Conservation (phyloP, 306 rosid genomes). For the Vachellia pachyceras region DNA sequence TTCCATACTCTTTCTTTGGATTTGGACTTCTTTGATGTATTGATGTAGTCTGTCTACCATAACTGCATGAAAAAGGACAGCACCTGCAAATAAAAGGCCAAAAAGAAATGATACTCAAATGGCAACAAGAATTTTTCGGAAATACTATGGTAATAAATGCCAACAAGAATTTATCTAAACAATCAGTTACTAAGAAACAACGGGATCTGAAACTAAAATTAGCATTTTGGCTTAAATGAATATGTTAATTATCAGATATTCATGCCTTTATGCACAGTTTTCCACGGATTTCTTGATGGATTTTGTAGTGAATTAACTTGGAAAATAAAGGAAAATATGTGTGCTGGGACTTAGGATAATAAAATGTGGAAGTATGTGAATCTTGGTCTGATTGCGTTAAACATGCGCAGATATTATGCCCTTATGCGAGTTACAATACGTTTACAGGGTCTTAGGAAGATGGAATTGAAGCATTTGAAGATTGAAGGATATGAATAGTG, state of each 20-base stretch:
- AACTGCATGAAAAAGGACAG: slow-evolving; percentile 74
- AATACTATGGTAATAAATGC: too few species aligned
- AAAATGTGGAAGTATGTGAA: too few species aligned
- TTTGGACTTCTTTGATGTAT: slow-evolving; percentile 81
- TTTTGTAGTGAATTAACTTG: not conserved
- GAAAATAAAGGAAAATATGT: not conserved
- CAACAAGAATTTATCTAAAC: slow-evolving; percentile 18
- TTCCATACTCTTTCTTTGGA: slow-evolving; percentile 83
- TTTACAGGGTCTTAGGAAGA: not conserved
- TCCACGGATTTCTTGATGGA: not conserved
- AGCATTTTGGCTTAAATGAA: not conserved
- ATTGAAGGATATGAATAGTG: not conserved
- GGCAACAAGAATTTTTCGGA: slow-evolving; percentile 27
- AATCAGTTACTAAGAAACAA: slow-evolving; percentile 30
- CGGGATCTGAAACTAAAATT: slow-evolving; percentile 31
- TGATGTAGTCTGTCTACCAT: slow-evolving; percentile 89
- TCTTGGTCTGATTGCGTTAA: not conserved
- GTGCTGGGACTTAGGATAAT: not conserved
- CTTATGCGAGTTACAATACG: not conserved
- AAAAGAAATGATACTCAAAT: slow-evolving; percentile 28
- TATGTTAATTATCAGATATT: not conserved
- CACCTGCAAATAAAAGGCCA: slow-evolving; percentile 63
- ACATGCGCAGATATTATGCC: not conserved
- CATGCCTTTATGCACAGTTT: not conserved
- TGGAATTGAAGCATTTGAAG: not conserved